Evolutionary conservation across 345 rosid species (phyloP), one percentile per base, ranked within the genome.

Genomic region (Erysimum cheiranthoides): DNA sequence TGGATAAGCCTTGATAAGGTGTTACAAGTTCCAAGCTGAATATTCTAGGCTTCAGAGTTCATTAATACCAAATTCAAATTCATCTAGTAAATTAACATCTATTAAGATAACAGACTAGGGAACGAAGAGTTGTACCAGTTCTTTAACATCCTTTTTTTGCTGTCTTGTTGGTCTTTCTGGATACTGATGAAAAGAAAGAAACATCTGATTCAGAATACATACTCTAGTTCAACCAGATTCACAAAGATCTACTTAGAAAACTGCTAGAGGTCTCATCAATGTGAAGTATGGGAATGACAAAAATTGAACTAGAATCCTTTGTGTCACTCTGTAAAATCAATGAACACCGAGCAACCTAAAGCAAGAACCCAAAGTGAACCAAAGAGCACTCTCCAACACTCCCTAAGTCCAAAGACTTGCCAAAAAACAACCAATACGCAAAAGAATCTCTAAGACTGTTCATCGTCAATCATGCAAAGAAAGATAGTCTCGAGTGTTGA

Each of bases 141-240:
- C 96, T 77, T 88, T 95, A 35, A 90, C 91, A 74, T 92, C 97
- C 73, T 83, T 90, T 88, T 88, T 95, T 35, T 95, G 97, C 78
- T 88, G 97, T 73, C 97, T 87, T n/a, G 97, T 90, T 68, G 97
- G 99, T 35, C 87, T 86, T 74, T 92, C 99, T 43, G 99, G 99
- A 82, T 95, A 95, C 97, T 95, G 90, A 54, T 80, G 66, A 68
- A 45, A 63, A 43, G 28, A 68, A 61, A 39, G 16, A 53, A 59
- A 34, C 53, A 64, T 34, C 9, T n/a, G 43, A 6, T 14, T 38
- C 34, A 64, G 52, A 25, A 42, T 60, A 70, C 56, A 14, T 11
- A n/a, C 34, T 30, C 1, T 17, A 61, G 52, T 51, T 52, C 14
- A 71, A 73, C 42, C 64, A 36, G 25, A 11, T 28, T 17, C 52